phyloP scores from a whole-genome alignment of 2,329 filamentous ascomycete species.

The Mycosphaerelloides madeirae region DNA sequence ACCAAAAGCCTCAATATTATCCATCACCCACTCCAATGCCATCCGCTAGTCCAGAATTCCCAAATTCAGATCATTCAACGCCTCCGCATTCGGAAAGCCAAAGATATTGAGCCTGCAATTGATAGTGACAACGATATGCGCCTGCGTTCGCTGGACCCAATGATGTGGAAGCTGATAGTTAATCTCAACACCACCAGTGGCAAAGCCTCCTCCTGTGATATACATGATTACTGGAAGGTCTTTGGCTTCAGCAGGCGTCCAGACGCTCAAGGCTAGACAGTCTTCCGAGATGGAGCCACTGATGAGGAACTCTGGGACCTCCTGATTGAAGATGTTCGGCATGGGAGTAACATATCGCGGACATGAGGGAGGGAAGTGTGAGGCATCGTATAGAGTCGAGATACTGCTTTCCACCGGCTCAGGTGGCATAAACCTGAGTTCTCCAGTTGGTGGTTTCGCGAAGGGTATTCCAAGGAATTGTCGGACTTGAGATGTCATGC shows the following conservation, averaged over 20 bases:
- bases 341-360: background rate
- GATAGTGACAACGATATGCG: constrained; percentile 36
- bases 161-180: background rate
- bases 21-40: constrained; percentile 35
- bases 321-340: background rate
- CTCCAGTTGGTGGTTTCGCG: constrained; percentile 30
- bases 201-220: background rate
- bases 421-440: constrained; percentile 29
- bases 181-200: background rate
- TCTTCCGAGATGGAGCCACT: constrained; percentile 23
- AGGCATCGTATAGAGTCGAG: background rate
- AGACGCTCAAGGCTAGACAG: constrained; percentile 34
- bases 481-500: background rate
- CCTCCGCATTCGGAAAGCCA: constrained; percentile 35
- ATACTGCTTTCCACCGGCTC: background rate
- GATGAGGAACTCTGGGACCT: background rate
- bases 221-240: constrained; percentile 36
- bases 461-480: constrained; percentile 37
- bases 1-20: constrained; percentile 40
- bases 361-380: background rate
- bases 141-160: background rate
- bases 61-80: constrained; percentile 27
- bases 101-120: constrained; percentile 38
- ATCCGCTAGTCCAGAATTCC: constrained; percentile 38
- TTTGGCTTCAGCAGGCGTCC: constrained; percentile 15